phyloP scores from a whole-genome alignment of 305 asterid species.

The Fraxinus xanthoxyloides region DNA sequence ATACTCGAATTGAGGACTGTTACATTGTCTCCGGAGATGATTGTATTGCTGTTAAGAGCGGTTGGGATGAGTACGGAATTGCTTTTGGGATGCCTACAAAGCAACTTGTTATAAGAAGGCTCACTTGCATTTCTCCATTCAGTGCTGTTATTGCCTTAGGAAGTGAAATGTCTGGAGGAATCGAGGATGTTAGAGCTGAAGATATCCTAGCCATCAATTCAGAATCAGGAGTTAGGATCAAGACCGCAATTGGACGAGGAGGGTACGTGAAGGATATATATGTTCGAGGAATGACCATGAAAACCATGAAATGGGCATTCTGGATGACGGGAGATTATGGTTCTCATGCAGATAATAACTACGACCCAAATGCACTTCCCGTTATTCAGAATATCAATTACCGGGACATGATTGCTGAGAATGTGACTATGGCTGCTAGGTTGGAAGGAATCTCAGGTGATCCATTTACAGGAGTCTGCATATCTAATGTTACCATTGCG shows the following conservation, averaged over 20 bases:
- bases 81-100: slow-evolving; percentile 93
- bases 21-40: slow-evolving; percentile 97
- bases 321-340: slow-evolving; percentile 98
- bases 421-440: slow-evolving; percentile 79
- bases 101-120: slow-evolving; percentile 64
- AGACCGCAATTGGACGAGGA: slow-evolving; percentile 80
- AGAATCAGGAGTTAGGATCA: slow-evolving; percentile 85
- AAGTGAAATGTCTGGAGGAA: slow-evolving; percentile 98
- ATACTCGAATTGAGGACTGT: slow-evolving; percentile 84
- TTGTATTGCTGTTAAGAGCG: slow-evolving; percentile 91
- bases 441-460: slow-evolving; percentile 69
- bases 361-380: slow-evolving; percentile 81
- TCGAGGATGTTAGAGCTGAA: slow-evolving; percentile 74
- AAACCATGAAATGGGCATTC: slow-evolving; percentile 90
- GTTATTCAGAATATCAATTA: slow-evolving; percentile 69
- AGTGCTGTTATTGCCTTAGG: slow-evolving; percentile 92
- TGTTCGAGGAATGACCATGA: slow-evolving; percentile 68
- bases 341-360: slow-evolving; percentile 74
- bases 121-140: slow-evolving; percentile 82
- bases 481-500: slow-evolving; percentile 75
- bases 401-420: slow-evolving; percentile 77
- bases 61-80: slow-evolving; percentile 93
- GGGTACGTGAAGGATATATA: slow-evolving; percentile 81
- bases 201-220: slow-evolving; percentile 74
- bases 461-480: slow-evolving; percentile 72